Conservation (phyloP, 2,329 filamentous ascomycete species). For the Ophiostoma angusticollis region DNA sequence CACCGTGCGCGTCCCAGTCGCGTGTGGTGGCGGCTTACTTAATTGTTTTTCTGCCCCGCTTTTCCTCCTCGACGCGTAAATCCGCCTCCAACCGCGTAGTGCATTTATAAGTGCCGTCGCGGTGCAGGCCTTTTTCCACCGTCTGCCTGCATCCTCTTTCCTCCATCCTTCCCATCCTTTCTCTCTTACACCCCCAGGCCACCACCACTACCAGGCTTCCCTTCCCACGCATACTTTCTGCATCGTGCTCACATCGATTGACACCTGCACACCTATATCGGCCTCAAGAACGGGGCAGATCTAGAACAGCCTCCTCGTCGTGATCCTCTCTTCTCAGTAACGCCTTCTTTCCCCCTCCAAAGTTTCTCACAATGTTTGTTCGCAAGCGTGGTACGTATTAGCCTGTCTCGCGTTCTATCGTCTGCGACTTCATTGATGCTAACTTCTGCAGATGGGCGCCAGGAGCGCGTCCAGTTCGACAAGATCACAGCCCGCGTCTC, state of each 20-base stretch:
- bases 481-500: conserved; percentile 99
- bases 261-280: not conserved
- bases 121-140: conserved; percentile 10
- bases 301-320: conserved; percentile 1
- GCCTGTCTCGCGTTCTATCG: not conserved
- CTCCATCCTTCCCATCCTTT: conserved; percentile 1
- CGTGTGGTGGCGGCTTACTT: not conserved
- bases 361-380: conserved; percentile 40
- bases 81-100: conserved; percentile 9
- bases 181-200: conserved; percentile 6
- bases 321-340: conserved; percentile 1
- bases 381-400: conserved; percentile 45
- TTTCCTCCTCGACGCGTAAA: conserved; percentile 12
- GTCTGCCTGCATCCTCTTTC: conserved; percentile 2
- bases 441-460: conserved; percentile 73
- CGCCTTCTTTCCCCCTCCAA: conserved; percentile 11
- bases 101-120: conserved; percentile 15
- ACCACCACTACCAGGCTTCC: conserved; percentile 1
- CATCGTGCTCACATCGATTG: conserved; percentile 1
- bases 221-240: not conserved
- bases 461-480: conserved; percentile 99
- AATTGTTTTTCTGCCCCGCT: conserved; percentile 12
- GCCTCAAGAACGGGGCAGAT: too few relatives aligned
- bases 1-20: too few relatives aligned
- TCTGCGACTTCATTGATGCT: not conserved